These are phyloP conservation scores for Sistotremastrum niveocremeum DNA, from an alignment of 768 basidiomycete species.

Conservation along the genomic window DNA sequence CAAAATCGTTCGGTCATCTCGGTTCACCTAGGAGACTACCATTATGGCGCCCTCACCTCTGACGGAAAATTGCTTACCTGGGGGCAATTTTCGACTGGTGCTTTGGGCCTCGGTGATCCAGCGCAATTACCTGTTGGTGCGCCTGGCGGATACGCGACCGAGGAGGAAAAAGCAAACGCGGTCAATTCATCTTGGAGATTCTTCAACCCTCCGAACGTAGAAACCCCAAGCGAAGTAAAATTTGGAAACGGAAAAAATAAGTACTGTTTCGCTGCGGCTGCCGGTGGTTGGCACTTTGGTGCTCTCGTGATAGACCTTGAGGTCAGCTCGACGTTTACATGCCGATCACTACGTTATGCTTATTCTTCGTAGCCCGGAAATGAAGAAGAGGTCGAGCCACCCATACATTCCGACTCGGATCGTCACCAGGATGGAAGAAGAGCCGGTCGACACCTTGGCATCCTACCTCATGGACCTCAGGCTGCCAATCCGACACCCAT, in stretches of 20 bases:
- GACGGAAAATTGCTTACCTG: conserved; percentile 68
- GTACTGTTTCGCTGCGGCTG: conserved; percentile 72
- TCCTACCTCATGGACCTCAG: no score
- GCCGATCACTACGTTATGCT: background rate
- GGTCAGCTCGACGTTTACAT: conserved; percentile 21
- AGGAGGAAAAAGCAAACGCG: conserved; percentile 19
- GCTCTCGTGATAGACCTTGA: conserved; percentile 79
- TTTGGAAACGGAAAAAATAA: conserved; percentile 55
- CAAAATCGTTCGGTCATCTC: conserved; percentile 74
- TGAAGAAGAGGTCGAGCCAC: no score
- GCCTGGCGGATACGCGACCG: conserved; percentile 44
- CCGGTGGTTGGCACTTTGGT: conserved; percentile 86
- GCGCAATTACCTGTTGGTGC: conserved; percentile 31
- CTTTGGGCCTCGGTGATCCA: conserved; percentile 79
- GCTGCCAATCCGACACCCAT: no score
- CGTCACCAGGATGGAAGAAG: no score
- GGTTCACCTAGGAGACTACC: conserved; percentile 86
- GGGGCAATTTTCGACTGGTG: conserved; percentile 66
- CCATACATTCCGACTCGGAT: no score
- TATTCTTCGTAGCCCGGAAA: background rate
- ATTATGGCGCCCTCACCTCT: conserved; percentile 72
- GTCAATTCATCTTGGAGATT: conserved; percentile 12
- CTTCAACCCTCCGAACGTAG: conserved; percentile 30
- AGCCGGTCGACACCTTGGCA: no score
- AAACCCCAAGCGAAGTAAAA: conserved; percentile 52